Evolutionary conservation across 257 asterid genomes (phyloP).

Genomic region (Marsdenia floribunda): DNA sequence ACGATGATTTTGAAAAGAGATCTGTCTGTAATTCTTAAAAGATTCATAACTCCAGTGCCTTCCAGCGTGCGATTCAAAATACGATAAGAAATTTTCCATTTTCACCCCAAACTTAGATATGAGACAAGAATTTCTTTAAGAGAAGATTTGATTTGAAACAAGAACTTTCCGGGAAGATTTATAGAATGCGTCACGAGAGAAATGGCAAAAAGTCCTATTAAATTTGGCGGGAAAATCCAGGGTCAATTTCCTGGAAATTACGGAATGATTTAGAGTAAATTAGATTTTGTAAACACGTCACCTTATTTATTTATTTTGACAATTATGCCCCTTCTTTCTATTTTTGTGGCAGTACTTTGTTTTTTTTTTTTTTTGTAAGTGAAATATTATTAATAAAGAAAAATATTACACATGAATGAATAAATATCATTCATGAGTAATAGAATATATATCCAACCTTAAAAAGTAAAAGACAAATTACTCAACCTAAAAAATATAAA

Average conservation of each 20-base stretch:
- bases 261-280: constrained; percentile 2
- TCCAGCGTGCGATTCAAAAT: constrained; percentile 53
- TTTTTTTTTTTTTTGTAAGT: too few relatives aligned
- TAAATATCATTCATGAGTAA: too few relatives aligned
- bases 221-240: not conserved
- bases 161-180: too few relatives aligned
- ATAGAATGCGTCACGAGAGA: not conserved
- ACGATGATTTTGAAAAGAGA: constrained; percentile 89
- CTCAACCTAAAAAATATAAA: too few relatives aligned
- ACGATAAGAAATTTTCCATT: constrained; percentile 77
- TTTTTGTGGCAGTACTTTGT: too few relatives aligned
- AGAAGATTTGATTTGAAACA: too few relatives aligned
- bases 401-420: too few relatives aligned
- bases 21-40: constrained; percentile 82
- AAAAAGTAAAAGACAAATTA: too few relatives aligned
- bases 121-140: too few relatives aligned
- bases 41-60: constrained; percentile 75
- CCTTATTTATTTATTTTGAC: not conserved
- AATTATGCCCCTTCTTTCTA: constrained; percentile 4
- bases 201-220: not conserved
- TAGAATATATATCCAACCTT: too few relatives aligned
- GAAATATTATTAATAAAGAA: too few relatives aligned
- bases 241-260: constrained; percentile 3
- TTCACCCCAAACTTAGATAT: not conserved
- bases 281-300: constrained; percentile 5